phyloP scores from a whole-genome alignment of 805 yeast species.

The Nakazawaea laoshanensis region DNA sequence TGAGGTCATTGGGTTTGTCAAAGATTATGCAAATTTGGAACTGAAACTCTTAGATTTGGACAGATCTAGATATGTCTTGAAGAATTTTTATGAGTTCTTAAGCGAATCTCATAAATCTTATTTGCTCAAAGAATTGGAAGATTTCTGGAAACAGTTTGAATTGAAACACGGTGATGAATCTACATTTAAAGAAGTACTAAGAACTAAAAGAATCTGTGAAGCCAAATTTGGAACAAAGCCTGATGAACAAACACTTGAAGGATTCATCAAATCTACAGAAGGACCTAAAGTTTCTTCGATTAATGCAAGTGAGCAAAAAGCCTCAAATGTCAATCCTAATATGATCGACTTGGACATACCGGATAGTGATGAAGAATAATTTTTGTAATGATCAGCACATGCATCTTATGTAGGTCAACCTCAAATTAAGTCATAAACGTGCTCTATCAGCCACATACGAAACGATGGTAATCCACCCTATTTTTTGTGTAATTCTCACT shows the following conservation, averaged over 20 bases:
- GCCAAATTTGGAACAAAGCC: constrained; percentile 12
- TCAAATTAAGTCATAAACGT: no score
- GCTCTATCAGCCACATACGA: no score
- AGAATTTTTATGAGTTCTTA: constrained; percentile 39
- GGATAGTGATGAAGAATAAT: constrained; percentile 13
- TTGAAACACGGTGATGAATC: constrained; percentile 60
- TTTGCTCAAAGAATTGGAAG: constrained; percentile 23
- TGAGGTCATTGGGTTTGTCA: constrained; percentile 30
- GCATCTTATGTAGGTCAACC: no score
- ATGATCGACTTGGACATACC: constrained; percentile 49
- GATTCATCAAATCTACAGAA: constrained; percentile 37
- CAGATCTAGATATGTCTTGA: constrained; percentile 57
- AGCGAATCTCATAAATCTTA: constrained; percentile 18
- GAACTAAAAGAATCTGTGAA: constrained; percentile 39
- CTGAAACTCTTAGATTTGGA: constrained; percentile 36
- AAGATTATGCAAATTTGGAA: constrained; percentile 55
- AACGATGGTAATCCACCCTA: no score
- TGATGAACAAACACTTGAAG: constrained; percentile 16
- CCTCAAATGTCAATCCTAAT: constrained; percentile 36
- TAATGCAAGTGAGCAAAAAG: constrained; percentile 11
- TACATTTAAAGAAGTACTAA: constrained; percentile 66
- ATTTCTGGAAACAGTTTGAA: constrained; percentile 69
- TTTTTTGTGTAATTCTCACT: no score
- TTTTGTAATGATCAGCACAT: no score
- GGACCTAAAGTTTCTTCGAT: constrained; percentile 25